Evolutionary conservation across 805 yeast species (phyloP).

Genomic region (Nakazawaea sp.): DNA sequence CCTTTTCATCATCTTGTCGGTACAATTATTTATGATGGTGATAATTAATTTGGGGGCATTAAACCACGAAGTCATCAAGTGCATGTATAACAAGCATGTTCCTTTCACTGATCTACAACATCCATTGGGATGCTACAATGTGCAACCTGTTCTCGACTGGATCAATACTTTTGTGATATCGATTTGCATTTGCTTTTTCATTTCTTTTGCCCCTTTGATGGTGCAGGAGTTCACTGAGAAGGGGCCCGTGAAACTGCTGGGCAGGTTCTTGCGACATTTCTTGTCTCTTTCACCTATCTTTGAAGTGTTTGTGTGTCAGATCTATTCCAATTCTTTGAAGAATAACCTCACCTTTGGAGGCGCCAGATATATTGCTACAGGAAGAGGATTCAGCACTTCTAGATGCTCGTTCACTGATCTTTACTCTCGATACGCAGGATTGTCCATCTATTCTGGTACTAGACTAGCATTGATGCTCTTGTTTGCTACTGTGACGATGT

Average conservation of each 20-base stretch:
- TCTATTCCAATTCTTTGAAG: constrained; percentile 72
- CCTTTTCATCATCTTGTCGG: constrained; percentile 76
- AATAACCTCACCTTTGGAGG: constrained; percentile 85
- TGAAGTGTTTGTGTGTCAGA: constrained; percentile 93
- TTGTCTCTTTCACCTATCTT: constrained; percentile 82
- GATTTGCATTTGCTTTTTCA: constrained; percentile 87
- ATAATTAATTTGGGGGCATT: constrained; percentile 76
- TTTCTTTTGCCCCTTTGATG: constrained; percentile 81
- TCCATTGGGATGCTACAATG: constrained; percentile 82
- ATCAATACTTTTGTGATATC: constrained; percentile 82
- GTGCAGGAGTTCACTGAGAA: constrained; percentile 86
- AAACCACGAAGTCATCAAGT: constrained; percentile 61
- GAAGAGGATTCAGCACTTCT: constrained; percentile 88
- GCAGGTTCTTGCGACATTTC: constrained; percentile 69
- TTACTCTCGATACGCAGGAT: constrained; percentile 69
- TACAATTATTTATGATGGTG: constrained; percentile 80
- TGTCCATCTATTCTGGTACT: constrained; percentile 75
- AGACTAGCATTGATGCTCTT: constrained; percentile 61
- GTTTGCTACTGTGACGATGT: constrained; percentile 74
- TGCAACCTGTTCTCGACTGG: constrained; percentile 87
- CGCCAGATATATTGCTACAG: constrained; percentile 87
- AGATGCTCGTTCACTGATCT: constrained; percentile 66
- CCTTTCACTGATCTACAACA: constrained; percentile 68
- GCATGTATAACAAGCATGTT: constrained; percentile 56
- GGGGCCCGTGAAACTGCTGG: constrained; percentile 69